A percentile compares a stretch with the other conserved stretches of the same genome.
phyloP scores from a whole-genome alignment of 805 yeast species.

The Metschnikowia cerradonensis region DNA sequence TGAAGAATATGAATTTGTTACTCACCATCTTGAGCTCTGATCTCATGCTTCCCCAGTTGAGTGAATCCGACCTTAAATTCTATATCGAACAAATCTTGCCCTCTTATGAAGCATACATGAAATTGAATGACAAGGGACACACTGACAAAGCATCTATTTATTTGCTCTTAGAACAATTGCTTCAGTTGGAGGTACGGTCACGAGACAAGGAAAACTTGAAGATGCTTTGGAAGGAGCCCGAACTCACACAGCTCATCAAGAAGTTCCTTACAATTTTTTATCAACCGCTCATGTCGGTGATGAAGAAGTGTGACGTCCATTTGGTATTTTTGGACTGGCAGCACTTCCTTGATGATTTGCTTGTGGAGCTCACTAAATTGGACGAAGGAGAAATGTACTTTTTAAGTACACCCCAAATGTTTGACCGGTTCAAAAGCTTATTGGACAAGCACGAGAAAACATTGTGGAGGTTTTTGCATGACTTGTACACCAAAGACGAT shows the following conservation, averaged over 20 bases:
- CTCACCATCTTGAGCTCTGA: constrained; percentile 47
- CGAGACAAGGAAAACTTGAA: constrained; percentile 73
- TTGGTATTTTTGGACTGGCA: constrained; percentile 48
- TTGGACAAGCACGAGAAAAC: constrained; percentile 70
- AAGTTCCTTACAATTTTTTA: constrained; percentile 69
- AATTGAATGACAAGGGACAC: constrained; percentile 12
- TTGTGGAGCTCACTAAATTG: constrained; percentile 59
- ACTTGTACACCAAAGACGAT: constrained; percentile 74
- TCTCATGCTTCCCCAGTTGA: constrained; percentile 19
- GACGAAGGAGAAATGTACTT: constrained; percentile 53
- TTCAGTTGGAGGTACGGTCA: constrained; percentile 60
- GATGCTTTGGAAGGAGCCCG: constrained; percentile 82
- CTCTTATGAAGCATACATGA: constrained; percentile 21
- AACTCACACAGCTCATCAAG: constrained; percentile 68
- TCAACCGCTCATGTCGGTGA: constrained; percentile 67
- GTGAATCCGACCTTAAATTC: constrained; percentile 3
- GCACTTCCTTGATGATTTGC: constrained; percentile 46
- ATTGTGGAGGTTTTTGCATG: constrained; percentile 72
- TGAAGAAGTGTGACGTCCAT: constrained; percentile 63
- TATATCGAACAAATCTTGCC: constrained; percentile 11
- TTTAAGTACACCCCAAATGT: constrained; percentile 52
- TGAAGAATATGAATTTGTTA: constrained; percentile 55
- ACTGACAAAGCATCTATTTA: constrained; percentile 34
- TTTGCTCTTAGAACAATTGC: constrained; percentile 54
- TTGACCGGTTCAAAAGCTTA: constrained; percentile 59